phyloP scores from a whole-genome alignment of 2,329 filamentous ascomycete genomes.

The Botrytis paeoniae region DNA sequence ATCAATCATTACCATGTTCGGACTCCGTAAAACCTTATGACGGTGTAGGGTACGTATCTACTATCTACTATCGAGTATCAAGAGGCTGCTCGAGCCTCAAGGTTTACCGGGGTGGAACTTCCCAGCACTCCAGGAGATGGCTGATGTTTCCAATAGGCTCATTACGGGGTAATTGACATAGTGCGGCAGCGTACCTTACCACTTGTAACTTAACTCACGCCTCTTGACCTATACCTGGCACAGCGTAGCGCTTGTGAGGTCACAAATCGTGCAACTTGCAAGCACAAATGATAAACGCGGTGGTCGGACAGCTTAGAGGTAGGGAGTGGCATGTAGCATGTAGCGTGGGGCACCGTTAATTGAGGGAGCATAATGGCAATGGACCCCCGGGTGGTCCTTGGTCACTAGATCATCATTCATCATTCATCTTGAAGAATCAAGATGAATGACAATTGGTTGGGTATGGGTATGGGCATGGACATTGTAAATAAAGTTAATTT shows the following conservation, averaged over 20 bases:
- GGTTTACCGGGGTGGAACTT: neutral
- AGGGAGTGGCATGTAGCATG: slow-evolving; percentile 1
- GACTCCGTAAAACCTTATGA: slow-evolving; percentile 1
- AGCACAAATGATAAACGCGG: slow-evolving; percentile 13
- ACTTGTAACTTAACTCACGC: neutral
- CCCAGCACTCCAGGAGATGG: slow-evolving; percentile 2
- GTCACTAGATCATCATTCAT: neutral
- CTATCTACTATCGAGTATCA: slow-evolving; percentile 6
- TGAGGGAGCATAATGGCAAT: slow-evolving; percentile 13
- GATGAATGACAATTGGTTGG: slow-evolving; percentile 10
- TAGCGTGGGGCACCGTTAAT: slow-evolving; percentile 15
- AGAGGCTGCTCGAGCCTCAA: slow-evolving; percentile 9
- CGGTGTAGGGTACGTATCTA: slow-evolving; percentile 13
- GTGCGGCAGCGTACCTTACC: slow-evolving; percentile 11
- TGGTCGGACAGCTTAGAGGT: neutral
- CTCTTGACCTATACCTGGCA: neutral
- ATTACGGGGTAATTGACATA: slow-evolving; percentile 1
- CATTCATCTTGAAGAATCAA: neutral
- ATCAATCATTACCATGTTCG: neutral
- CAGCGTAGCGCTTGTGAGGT: slow-evolving; percentile 11
- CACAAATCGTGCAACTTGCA: slow-evolving; percentile 4
- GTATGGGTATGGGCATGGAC: slow-evolving; percentile 10
- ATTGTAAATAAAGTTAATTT: slow-evolving; percentile 14
- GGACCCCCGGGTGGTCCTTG: slow-evolving; percentile 10
- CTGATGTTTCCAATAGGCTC: slow-evolving; percentile 8